A percentile compares a stretch with the other conserved stretches of the same genome.
These are phyloP conservation scores for Backusella luteola DNA, from an alignment of 192 early-diverging fungal species.

Conservation along the genomic window DNA sequence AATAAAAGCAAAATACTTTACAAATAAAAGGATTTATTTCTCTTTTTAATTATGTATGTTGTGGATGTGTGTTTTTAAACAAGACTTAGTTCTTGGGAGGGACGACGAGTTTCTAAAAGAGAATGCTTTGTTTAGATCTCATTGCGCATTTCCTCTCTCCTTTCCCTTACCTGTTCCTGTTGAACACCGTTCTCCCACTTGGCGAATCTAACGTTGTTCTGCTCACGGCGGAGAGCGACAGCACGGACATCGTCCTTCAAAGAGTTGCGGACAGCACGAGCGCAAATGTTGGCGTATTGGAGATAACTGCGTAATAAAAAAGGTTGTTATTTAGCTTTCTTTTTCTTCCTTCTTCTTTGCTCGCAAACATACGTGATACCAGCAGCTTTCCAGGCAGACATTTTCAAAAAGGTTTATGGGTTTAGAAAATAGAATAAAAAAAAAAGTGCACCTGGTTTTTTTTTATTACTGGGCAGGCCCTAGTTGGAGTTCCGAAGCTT, in stretches of 20 bases:
- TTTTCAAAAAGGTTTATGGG: slow-evolving; percentile 22
- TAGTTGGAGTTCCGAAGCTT: not conserved
- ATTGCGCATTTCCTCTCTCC: not conserved
- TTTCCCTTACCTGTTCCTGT: slow-evolving; percentile 62
- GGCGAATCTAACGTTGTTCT: slow-evolving; percentile 70
- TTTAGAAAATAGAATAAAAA: slow-evolving; percentile 8
- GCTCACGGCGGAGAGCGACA: slow-evolving; percentile 70
- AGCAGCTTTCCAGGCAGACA: slow-evolving; percentile 54
- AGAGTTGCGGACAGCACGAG: slow-evolving; percentile 78
- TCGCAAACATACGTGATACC: slow-evolving; percentile 40
- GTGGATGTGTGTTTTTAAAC: not conserved
- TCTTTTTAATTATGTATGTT: slow-evolving; percentile 8
- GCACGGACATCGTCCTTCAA: slow-evolving; percentile 74
- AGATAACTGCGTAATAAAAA: slow-evolving; percentile 64
- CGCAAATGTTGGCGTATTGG: slow-evolving; percentile 80
- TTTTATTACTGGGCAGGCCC: slow-evolving; percentile 2
- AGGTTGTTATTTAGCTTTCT: not conserved
- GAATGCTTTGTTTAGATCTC: not conserved
- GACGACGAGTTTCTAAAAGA: slow-evolving; percentile 24
- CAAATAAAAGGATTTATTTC: slow-evolving; percentile 11
- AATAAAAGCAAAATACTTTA: not conserved
- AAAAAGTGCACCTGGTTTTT: not conserved
- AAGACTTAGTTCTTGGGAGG: slow-evolving; percentile 16
- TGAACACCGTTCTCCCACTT: slow-evolving; percentile 83
- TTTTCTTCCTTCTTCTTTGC: not conserved